A percentile compares a stretch with the other conserved stretches of the same genome.
phyloP scores from a whole-genome alignment of 192 early-diverging fungal genomes.

The Mortierella claussenii region DNA sequence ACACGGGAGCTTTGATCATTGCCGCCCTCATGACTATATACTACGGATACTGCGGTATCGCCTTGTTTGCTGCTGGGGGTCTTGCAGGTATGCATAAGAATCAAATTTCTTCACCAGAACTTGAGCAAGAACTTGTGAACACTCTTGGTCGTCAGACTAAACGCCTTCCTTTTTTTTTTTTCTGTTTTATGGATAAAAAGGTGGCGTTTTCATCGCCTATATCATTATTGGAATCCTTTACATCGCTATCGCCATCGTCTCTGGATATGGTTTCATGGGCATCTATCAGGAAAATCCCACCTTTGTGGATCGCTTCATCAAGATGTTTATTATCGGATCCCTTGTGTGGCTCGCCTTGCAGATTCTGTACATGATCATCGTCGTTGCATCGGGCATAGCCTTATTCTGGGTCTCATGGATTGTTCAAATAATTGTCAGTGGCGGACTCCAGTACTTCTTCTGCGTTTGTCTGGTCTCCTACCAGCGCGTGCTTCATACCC shows the following conservation, averaged over 20 bases:
- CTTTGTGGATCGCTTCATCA: slow-evolving; percentile 25
- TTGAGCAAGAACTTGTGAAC: no score
- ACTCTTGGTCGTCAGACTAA: no score
- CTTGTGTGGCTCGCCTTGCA: slow-evolving; percentile 23
- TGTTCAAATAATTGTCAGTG: slow-evolving; percentile 11
- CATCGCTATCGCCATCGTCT: slow-evolving; percentile 17
- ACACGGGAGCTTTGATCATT: slow-evolving; percentile 47
- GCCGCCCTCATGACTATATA: slow-evolving; percentile 23
- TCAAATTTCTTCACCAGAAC: no score
- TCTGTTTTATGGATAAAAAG: slow-evolving; percentile 4
- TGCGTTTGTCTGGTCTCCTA: slow-evolving; percentile 37
- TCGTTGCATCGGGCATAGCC: background rate
- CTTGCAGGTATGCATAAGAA: slow-evolving; percentile 1
- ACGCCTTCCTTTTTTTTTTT: background rate
- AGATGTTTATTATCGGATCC: slow-evolving; percentile 24
- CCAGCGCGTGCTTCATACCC: slow-evolving; percentile 33
- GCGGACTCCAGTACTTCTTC: slow-evolving; percentile 47
- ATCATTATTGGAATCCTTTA: slow-evolving; percentile 35
- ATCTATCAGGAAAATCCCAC: slow-evolving; percentile 27
- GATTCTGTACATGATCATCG: slow-evolving; percentile 17
- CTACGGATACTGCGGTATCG: slow-evolving; percentile 41
- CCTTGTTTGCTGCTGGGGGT: background rate
- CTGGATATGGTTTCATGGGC: slow-evolving; percentile 28
- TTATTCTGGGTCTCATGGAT: slow-evolving; percentile 16
- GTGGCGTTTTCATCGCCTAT: background rate